Base-by-base conservation (phyloP, 441 rosid genomes). In the Euphorbia celastroides region DNA sequence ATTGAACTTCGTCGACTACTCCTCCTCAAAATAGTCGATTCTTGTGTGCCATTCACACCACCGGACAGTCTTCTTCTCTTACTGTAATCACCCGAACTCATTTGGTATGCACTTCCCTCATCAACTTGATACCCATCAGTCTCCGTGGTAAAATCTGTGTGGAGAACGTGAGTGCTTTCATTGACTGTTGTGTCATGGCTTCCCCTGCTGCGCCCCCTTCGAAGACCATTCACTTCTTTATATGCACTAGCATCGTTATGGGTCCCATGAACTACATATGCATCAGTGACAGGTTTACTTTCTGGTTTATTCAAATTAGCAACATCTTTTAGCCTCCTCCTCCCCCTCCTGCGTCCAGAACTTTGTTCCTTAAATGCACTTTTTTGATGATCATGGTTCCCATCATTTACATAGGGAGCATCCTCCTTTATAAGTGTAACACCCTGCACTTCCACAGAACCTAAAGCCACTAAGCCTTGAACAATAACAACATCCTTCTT, bases 1-100 rank as follows among this genome's bases (percentile, higher is more conserved):
- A 83, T 73, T 56, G 86, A 75, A 32, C 82, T 90, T 75, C 83
- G 84, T 30, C 97, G 92, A 60, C 91, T 64, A 75, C 97, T 94
- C 84, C 99, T 84, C 74, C 99, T 88, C 83, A 94, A 71, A 64
- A 79, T 84, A 14, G 69, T 66, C 28, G 71, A 81, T 74, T 84
- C 81, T 57, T 78, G 76, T n/a, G 31, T 32, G 20, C 77, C 63
- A 62, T 72, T 76, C 27, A 70, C 66, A 67, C 69, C 68, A 34
- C 79, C 85, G 5, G 61, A 54, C 67, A 63, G 17, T 72, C 80
- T 89, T 78, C 88, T 84, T 78, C 78, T 84, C 78, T 81, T 89
- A 72, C 86, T 81, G 69, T 77, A 30, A 51, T 42, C 76, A 48
- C 83, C 79, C 71, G 71, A 74, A 30, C 60, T 76, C 58, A 67